A percentile compares a stretch with the other conserved stretches of the same genome.
Conservation (phyloP, 208 protist species). For the Balamuthia mandrillaris region DNA sequence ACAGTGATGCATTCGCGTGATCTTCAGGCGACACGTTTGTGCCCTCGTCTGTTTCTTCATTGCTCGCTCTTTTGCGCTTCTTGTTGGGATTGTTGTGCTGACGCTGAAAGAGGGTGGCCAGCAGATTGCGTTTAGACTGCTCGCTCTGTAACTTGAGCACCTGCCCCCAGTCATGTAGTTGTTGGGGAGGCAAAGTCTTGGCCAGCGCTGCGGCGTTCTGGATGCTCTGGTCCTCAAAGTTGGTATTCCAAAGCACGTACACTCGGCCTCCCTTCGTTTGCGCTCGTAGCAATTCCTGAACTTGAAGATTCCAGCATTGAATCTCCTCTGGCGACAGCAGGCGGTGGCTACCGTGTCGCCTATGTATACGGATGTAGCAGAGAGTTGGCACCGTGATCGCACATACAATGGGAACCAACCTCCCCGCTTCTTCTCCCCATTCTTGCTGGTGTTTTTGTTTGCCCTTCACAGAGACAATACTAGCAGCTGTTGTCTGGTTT, state of each 20-base stretch:
- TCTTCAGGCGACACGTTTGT: too few relatives aligned
- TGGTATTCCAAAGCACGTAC: slow-evolving; percentile 20
- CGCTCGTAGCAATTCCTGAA: background rate
- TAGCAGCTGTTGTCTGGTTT: background rate
- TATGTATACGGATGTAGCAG: slow-evolving; percentile 20
- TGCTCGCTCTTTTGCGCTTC: too few relatives aligned
- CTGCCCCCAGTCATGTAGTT: too few relatives aligned
- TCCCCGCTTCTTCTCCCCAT: background rate
- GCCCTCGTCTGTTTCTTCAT: too few relatives aligned
- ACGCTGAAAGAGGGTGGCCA: too few relatives aligned
- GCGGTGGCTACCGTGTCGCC: background rate
- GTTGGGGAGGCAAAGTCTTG: too few relatives aligned
- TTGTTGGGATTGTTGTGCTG: too few relatives aligned
- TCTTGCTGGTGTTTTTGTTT: background rate
- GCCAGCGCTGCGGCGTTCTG: slow-evolving; percentile 1
- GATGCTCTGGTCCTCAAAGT: slow-evolving; percentile 38
- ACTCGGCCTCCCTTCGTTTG: background rate
- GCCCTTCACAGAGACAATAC: background rate
- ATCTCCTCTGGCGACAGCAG: background rate
- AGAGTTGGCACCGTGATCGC: background rate
- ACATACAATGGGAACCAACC: slow-evolving; percentile 24
- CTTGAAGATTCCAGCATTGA: background rate
- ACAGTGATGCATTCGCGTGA: too few relatives aligned
- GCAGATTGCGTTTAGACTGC: too few relatives aligned
- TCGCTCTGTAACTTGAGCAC: too few relatives aligned